Evolutionary conservation across 2,329 filamentous ascomycete genomes (phyloP), one percentile per base, ranked within the genome.

Genomic region (Aspergillus quadricinctus): DNA sequence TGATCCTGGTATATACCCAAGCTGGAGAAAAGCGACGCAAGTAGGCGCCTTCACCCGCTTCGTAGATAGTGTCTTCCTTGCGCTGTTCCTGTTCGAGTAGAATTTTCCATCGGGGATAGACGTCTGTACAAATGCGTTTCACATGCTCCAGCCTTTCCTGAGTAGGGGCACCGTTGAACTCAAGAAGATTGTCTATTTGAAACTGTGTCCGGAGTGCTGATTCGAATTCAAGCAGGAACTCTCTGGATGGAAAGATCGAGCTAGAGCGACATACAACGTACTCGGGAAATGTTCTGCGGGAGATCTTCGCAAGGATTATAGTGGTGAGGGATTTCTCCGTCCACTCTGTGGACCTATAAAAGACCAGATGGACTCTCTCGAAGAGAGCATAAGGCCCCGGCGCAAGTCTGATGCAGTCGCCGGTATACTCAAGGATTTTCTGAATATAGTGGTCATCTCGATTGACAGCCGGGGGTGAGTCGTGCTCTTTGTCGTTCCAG

Each of bases 291-390:
- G 92, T 94, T 37, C 90, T 83, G 46, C 86, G 83, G 1, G 92
- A 90, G 56, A 96, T 96, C 61, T 93, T 92, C 7, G 94, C 90
- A 4, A 99, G 81, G 48, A 99, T 96, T 53, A 97, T 93, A 0
- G 92, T 93, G 1, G 91, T 97, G 14, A 99, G 78, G 1, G 93
- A 97, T 72, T 96, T 97, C 66, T 97, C 93, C 0, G 92, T 96
- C 94, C 94, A 99, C 70, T 96, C 90, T 0, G 91, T 95, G 9
- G 92, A 97, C 57, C 93, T 83, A 72, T 97, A 97, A 72, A 97
- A 99, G 28, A 99, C 92, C 2, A 99, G 78, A 75, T 97, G 94
- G 0, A 97, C 92, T 27, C 94, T 85, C 72, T 97, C 92, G 66
- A 99, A 99, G 0, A 99, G 81, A 66, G 87, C 90, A 60, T 92